Evolutionary conservation across 2,329 filamentous ascomycete species (phyloP).

Genomic region (Stachybotrys echinatus): DNA sequence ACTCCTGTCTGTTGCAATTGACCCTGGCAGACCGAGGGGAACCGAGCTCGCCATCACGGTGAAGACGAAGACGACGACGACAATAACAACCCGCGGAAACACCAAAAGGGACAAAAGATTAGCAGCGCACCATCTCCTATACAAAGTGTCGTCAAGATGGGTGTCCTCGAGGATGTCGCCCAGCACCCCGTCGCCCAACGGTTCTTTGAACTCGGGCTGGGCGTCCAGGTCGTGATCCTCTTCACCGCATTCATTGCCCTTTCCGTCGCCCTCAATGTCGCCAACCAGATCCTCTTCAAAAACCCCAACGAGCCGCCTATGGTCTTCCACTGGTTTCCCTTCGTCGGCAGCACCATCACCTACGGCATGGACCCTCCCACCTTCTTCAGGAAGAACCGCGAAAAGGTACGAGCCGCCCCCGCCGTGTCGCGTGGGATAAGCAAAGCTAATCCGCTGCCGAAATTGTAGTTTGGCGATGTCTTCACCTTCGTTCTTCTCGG

Average conservation of each 20-base stretch:
- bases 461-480: conserved; percentile 82
- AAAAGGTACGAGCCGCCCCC: conserved; percentile 55
- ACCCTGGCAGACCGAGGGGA: too few relatives aligned
- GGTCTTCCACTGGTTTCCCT: conserved; percentile 75
- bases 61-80: not conserved
- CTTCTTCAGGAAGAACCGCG: conserved; percentile 73
- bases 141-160: conserved; percentile 35
- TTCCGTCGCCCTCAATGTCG: conserved; percentile 70
- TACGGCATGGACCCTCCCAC: conserved; percentile 92
- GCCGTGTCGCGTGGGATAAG: not conserved
- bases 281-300: conserved; percentile 73
- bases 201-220: conserved; percentile 41
- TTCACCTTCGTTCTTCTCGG: conserved; percentile 87
- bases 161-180: conserved; percentile 47
- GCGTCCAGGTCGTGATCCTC: conserved; percentile 40
- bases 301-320: conserved; percentile 77
- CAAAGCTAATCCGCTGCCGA: too few relatives aligned
- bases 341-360: conserved; percentile 84
- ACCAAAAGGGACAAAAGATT: not conserved
- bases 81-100: conserved; percentile 2
- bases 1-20: too few relatives aligned
- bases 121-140: not conserved
- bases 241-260: conserved; percentile 40
- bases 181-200: conserved; percentile 44
- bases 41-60: too few relatives aligned